phyloP scores from a whole-genome alignment of 169 alveolate genomes.

The Toxoplasma gondii region DNA sequence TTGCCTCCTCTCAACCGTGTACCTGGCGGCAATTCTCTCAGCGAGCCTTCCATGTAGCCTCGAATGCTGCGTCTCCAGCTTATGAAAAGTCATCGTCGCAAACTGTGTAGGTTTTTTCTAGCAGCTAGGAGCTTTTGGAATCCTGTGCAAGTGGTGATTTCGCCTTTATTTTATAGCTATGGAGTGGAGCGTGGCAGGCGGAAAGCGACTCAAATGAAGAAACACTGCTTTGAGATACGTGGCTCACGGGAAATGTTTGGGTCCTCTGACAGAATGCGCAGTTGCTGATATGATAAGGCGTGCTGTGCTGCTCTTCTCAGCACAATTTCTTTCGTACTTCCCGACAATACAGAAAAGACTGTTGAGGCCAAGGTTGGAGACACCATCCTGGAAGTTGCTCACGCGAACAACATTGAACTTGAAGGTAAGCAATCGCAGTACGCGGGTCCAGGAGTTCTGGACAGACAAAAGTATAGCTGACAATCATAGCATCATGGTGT shows the following conservation, averaged over 20 bases:
- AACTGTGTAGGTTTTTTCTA: background rate
- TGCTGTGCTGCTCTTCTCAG: slow-evolving; percentile 22
- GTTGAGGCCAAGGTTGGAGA: slow-evolving; percentile 50
- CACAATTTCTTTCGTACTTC: slow-evolving; percentile 16
- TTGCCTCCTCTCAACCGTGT: background rate
- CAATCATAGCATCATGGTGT: background rate
- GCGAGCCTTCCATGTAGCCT: background rate
- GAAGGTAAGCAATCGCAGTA: slow-evolving; percentile 77
- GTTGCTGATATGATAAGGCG: too few species aligned
- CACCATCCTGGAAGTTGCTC: slow-evolving; percentile 86
- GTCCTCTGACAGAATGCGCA: too few species aligned
- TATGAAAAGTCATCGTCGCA: background rate
- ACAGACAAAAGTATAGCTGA: background rate
- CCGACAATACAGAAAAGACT: slow-evolving; percentile 37
- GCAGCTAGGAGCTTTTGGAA: too few species aligned
- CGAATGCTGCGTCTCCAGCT: background rate
- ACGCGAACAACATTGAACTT: slow-evolving; percentile 77
- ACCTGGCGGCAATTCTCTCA: background rate
- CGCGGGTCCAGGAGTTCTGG: background rate
- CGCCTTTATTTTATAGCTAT: too few species aligned
- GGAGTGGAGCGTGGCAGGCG: too few species aligned
- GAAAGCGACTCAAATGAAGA: too few species aligned
- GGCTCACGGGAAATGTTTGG: too few species aligned
- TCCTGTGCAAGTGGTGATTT: too few species aligned
- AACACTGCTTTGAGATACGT: too few species aligned